Percentiles rank a stretch among this genome's conserved stretches.
These are phyloP conservation scores for Apiosordaria backusii DNA, from an alignment of 495 filamentous ascomycete genomes.

Conservation along the genomic window DNA sequence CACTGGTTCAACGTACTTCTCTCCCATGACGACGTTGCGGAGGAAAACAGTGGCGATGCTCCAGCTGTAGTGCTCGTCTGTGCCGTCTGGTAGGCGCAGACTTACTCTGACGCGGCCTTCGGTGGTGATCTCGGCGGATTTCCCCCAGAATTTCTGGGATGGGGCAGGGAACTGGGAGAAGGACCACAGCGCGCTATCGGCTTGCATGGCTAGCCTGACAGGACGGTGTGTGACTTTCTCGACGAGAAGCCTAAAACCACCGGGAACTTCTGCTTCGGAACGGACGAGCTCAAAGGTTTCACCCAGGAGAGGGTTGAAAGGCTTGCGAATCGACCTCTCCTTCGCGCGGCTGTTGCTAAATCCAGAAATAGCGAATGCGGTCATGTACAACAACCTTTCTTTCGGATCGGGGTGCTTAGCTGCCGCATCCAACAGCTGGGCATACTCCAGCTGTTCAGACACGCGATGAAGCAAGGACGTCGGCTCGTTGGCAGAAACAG, in stretches of 20 bases:
- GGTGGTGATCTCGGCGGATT: slow-evolving; percentile 86
- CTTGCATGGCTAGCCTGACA: slow-evolving; percentile 88
- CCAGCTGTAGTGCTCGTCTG: slow-evolving; percentile 79
- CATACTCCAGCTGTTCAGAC: slow-evolving; percentile 87
- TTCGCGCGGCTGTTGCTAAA: slow-evolving; percentile 76
- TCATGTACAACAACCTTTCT: slow-evolving; percentile 76
- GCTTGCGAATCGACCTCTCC: slow-evolving; percentile 91
- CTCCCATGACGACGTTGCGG: slow-evolving; percentile 93
- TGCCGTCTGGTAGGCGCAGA: slow-evolving; percentile 57
- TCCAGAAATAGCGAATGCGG: slow-evolving; percentile 83
- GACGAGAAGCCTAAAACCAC: slow-evolving; percentile 78
- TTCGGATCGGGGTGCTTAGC: slow-evolving; percentile 52
- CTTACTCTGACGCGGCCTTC: slow-evolving; percentile 78
- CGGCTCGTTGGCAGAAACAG: slow-evolving; percentile 93
- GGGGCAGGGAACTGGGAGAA: slow-evolving; percentile 82
- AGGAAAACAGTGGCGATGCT: slow-evolving; percentile 80
- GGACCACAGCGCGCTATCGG: slow-evolving; percentile 78
- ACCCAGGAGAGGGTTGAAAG: slow-evolving; percentile 96
- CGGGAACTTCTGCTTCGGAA: slow-evolving; percentile 66
- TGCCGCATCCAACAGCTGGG: slow-evolving; percentile 74
- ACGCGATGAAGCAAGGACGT: slow-evolving; percentile 81
- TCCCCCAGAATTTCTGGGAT: slow-evolving; percentile 97
- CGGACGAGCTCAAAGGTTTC: slow-evolving; percentile 93
- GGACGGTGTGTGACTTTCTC: slow-evolving; percentile 94
- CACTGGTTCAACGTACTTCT: slow-evolving; percentile 96